Conservation (phyloP, 148 eudicot genomes). For the Rhododendron ferrugineum region DNA sequence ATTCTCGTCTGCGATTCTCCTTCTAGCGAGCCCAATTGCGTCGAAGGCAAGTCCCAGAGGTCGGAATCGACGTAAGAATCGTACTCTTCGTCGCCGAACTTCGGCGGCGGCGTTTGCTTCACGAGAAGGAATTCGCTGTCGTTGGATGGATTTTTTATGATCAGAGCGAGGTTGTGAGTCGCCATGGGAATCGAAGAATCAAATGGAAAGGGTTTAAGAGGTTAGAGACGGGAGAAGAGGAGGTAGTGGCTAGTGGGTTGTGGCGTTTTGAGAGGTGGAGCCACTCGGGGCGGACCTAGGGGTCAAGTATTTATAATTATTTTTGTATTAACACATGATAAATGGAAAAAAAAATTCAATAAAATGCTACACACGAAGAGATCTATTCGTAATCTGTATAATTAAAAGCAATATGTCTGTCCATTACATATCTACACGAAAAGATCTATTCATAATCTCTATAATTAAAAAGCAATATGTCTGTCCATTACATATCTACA, state of each 20-base stretch:
- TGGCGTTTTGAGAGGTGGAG: not conserved
- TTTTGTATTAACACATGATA: too few relatives aligned
- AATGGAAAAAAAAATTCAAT: too few relatives aligned
- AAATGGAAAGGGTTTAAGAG: not conserved
- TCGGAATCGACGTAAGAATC: constrained; percentile 76
- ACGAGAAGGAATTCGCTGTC: constrained; percentile 43
- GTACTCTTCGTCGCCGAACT: constrained; percentile 61
- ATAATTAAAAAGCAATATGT: too few relatives aligned
- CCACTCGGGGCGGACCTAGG: too few relatives aligned
- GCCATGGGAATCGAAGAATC: constrained; percentile 32
- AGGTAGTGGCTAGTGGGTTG: not conserved
- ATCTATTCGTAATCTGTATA: too few relatives aligned
- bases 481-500: too few relatives aligned
- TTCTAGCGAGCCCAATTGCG: constrained; percentile 25
- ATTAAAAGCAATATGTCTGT: too few relatives aligned
- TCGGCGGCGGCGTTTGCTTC: constrained; percentile 59
- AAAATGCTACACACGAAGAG: too few relatives aligned
- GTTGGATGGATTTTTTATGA: constrained; percentile 42
- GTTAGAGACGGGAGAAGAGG: not conserved
- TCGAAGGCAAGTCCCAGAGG: constrained; percentile 78
- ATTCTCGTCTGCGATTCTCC: constrained; percentile 20
- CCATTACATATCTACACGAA: too few relatives aligned
- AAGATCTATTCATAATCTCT: too few relatives aligned
- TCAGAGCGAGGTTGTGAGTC: constrained; percentile 37
- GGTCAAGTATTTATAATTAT: too few relatives aligned